Evolutionary conservation across 2,329 filamentous ascomycete genomes (phyloP), one percentile per base, ranked within the genome.

Genomic region (Pyricularia sp.): DNA sequence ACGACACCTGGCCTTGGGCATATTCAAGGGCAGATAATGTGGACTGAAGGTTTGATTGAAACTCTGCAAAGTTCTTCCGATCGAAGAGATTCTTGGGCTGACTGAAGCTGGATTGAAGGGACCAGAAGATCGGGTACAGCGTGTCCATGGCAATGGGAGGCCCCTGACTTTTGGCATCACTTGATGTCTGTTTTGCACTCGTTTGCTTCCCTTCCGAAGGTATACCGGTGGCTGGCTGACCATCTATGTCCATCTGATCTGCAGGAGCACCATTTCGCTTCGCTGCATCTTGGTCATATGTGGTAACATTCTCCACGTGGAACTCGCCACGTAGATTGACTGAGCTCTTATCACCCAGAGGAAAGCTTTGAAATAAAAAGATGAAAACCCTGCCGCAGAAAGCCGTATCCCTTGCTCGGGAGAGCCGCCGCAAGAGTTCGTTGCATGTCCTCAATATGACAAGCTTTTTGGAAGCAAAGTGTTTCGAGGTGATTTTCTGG

Each of bases 341-440:
- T 0, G 95, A 97, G 77, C 95, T 98, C 77, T 94, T 95, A 79
- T 99, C 96, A 36, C 94, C 94, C 0, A 99, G 84, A 1, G 95
- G 95, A 75, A 99, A 98, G 78, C 93, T 97, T 78, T 99, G 95
- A 79, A 98, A 99, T 76, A 99, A 88, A 79, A 97, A 99, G 72
- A 99, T 97, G 79, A 98, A 98, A 30, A 99, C 95, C 58, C 95
- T 88, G 20, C 95, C 95, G 76, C 95, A 99, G 77, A 99, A 99
- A 0, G 96, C 93, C 0, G 95, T 96, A 78, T 99, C 95, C 77
- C 98, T 94, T 4, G 95, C 94, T 69, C 95, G 88, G n/a, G 95
- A 98, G 2, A 99, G 84, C 64, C 95, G 87, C 50, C 94, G 89
- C n/a, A 99, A 83, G 20, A 99, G 84, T 79, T 98, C 95, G 78